Evolutionary conservation across 163 green algal species (phyloP), one percentile per base, ranked within the genome.

Genomic region (Chlamydomonas reinhardtii): DNA sequence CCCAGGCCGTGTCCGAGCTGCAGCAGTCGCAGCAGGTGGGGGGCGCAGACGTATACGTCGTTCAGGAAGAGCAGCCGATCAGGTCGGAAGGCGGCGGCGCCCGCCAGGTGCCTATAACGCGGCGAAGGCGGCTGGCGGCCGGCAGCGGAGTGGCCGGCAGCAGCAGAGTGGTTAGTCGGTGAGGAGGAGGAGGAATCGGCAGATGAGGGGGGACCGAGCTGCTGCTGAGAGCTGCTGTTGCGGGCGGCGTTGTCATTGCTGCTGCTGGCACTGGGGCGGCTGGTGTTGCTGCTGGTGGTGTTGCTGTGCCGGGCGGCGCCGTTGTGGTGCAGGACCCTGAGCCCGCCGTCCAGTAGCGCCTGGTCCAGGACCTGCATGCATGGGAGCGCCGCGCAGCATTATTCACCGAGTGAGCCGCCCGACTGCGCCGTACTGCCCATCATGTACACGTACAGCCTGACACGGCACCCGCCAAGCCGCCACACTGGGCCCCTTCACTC

Each of bases 1-100:
- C 91, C 71, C n/a, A 92, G 75, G 9, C 8, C 17, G 11, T 84
- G 4, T 20, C 39, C 64, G 39, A 75, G 64, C 84, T 88, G 82
- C 68, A 95, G 61, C 39, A 93, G 84, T 35, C 92, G 85, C 61
- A 91, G 48, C 9, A 94, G 76, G 66, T 95, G 89, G 9, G 82
- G 73, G 14, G 87, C 84, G 75, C 93, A 96, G 79, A 91, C 93
- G 71, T 89, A 94, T 35, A 96, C 93, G 79, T 96, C 93, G 83
- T 96, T 96, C 48, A 94, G 65, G 68, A 95, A 95, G 0, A 94
- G 76, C 0, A 95, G 14, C 25, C 78, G 78, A 14, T 70, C 66
- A 31, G 78, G 76, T 0, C 76, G 76, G 64, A 84, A 84, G 29
- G 20, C 16, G 27, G 39, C 62, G 11, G 76, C n/a, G 11, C 25